These are phyloP conservation scores for Butyriboletus loyo DNA, from an alignment of 768 basidiomycete genomes.

Conservation along the genomic window DNA sequence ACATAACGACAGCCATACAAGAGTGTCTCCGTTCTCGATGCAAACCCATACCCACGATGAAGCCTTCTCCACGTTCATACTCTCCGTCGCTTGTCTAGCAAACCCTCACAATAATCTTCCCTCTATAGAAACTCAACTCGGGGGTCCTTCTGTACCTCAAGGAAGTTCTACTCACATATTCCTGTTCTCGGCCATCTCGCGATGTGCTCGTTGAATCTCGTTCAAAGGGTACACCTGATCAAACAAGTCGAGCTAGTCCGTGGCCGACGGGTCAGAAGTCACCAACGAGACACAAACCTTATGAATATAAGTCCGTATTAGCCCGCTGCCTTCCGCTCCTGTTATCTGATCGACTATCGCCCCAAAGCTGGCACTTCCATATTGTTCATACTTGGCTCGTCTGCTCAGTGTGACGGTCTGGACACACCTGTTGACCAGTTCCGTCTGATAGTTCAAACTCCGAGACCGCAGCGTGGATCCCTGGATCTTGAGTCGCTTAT, in stretches of 20 bases:
- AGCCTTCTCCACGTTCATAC: background rate
- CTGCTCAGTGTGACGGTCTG: background rate
- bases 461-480: conserved; percentile 85
- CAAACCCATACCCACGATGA: conserved; percentile 6
- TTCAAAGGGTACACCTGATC: conserved; percentile 75
- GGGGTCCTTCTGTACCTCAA: background rate
- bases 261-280: conserved; percentile 13
- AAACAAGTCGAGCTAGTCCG: conserved; percentile 3
- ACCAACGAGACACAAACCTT: conserved; percentile 45
- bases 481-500: conserved; percentile 83
- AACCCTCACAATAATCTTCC: conserved; percentile 32
- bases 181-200: conserved; percentile 78
- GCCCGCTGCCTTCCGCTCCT: conserved; percentile 51
- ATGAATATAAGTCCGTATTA: conserved; percentile 73
- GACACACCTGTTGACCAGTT: conserved; percentile 57
- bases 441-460: conserved; percentile 69
- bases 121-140: conserved; percentile 17
- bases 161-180: conserved; percentile 37
- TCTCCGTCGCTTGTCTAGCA: conserved; percentile 15
- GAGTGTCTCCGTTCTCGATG: background rate
- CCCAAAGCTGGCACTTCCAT: conserved; percentile 44
- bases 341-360: conserved; percentile 60
- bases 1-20: background rate
- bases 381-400: background rate
- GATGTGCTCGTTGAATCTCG: conserved; percentile 75